phyloP scores from a whole-genome alignment of 2,329 filamentous ascomycete species.

The Phialophora tarda region DNA sequence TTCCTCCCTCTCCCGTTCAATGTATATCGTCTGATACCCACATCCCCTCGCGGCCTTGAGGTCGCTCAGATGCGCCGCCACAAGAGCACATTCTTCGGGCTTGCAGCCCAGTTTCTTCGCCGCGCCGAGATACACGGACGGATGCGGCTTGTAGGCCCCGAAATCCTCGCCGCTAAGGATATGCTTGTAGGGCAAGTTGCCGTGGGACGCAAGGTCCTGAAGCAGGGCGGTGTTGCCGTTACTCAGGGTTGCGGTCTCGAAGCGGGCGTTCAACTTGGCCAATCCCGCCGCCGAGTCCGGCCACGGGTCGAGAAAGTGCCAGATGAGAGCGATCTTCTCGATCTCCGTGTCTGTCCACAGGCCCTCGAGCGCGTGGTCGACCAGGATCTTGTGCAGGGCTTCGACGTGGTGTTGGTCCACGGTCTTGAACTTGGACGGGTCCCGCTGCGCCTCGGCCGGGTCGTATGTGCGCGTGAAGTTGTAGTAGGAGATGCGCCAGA shows the following conservation, averaged over 20 bases:
- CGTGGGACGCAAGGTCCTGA: slow-evolving; percentile 65
- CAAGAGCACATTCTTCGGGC: slow-evolving; percentile 71
- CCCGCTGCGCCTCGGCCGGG: slow-evolving; percentile 41
- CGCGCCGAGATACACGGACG: slow-evolving; percentile 69
- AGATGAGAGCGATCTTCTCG: slow-evolving; percentile 67
- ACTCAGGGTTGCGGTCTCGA: slow-evolving; percentile 70
- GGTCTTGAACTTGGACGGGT: slow-evolving; percentile 62
- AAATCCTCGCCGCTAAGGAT: slow-evolving; percentile 74
- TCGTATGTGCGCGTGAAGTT: slow-evolving; percentile 61
- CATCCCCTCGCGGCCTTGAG: slow-evolving; percentile 67
- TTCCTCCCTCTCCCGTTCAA: slow-evolving; percentile 72
- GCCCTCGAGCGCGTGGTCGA: slow-evolving; percentile 60
- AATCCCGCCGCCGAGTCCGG: slow-evolving; percentile 65
- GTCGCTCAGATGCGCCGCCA: slow-evolving; percentile 76
- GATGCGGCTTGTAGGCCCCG: slow-evolving; percentile 74
- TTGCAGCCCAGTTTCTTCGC: slow-evolving; percentile 62
- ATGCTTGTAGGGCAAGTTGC: slow-evolving; percentile 65
- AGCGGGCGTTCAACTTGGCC: slow-evolving; percentile 59
- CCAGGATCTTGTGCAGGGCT: slow-evolving; percentile 65
- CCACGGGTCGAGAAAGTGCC: slow-evolving; percentile 77
- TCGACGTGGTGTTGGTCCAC: slow-evolving; percentile 74
- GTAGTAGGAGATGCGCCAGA: slow-evolving; percentile 71
- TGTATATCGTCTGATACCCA: slow-evolving; percentile 74
- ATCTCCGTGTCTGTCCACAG: slow-evolving; percentile 69
- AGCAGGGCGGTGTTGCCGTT: slow-evolving; percentile 76